Conservation (phyloP, 129 eudicot species). For the Silybum marianum region DNA sequence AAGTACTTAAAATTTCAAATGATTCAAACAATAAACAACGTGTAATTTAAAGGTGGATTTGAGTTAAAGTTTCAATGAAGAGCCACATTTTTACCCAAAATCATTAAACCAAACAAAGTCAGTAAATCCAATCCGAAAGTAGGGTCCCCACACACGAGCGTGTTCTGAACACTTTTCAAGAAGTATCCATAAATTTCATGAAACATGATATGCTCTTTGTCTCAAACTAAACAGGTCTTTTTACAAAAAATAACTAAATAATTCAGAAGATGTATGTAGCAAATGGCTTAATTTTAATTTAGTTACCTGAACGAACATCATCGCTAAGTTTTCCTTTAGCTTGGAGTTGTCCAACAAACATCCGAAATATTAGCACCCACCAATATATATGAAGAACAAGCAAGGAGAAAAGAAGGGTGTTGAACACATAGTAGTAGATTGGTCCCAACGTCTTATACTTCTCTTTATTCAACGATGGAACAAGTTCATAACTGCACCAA, state of each 20-base stretch:
- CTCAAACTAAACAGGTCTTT: too few relatives aligned
- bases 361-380: conserved; percentile 47
- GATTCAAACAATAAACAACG: background rate
- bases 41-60: background rate
- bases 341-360: conserved; percentile 52
- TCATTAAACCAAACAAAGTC: too few relatives aligned
- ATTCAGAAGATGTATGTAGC: background rate
- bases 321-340: conserved; percentile 52
- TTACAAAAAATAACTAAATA: too few relatives aligned
- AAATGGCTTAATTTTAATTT: background rate
- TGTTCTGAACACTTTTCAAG: too few relatives aligned
- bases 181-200: too few relatives aligned
- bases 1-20: background rate
- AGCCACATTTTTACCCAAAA: background rate
- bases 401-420: conserved; percentile 47
- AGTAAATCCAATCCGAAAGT: too few relatives aligned
- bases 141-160: too few relatives aligned
- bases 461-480: conserved; percentile 27
- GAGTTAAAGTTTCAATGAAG: background rate
- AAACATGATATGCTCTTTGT: too few relatives aligned
- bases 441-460: conserved; percentile 28
- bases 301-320: conserved; percentile 57
- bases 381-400: conserved; percentile 57
- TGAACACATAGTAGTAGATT: conserved; percentile 41
- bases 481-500: conserved; percentile 52